Conservation (phyloP, 495 filamentous ascomycete species). For the Neurospora sp. region DNA sequence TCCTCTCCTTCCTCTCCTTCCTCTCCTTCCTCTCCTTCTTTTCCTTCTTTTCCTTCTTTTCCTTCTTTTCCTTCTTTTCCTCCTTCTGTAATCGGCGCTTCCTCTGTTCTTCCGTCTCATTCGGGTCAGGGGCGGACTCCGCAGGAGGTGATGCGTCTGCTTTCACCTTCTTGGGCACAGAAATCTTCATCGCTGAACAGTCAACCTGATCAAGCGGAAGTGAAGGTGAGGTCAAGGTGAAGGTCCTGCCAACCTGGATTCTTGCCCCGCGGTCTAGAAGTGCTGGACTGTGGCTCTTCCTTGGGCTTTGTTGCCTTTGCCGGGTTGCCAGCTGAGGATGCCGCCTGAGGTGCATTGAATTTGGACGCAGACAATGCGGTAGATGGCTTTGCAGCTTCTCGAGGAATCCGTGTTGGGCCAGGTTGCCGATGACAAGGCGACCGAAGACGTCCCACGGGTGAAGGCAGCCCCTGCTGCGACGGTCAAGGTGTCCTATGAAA, state of each 20-base stretch:
- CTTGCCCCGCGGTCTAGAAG: background rate
- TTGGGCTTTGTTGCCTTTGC: slow-evolving; percentile 11
- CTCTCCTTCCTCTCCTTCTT: background rate
- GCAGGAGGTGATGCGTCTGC: slow-evolving; percentile 30
- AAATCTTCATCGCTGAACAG: slow-evolving; percentile 30
- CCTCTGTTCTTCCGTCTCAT: slow-evolving; percentile 69
- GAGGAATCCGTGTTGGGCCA: background rate
- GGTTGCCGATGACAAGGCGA: background rate
- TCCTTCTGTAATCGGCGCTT: slow-evolving; percentile 69
- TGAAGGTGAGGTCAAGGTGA: background rate
- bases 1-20: background rate
- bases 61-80: slow-evolving; percentile 12
- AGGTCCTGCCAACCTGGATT: background rate
- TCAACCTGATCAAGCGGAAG: background rate
- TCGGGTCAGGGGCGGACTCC: slow-evolving; percentile 35
- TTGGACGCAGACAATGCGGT: slow-evolving; percentile 5
- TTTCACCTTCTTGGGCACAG: slow-evolving; percentile 46
- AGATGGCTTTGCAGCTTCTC: slow-evolving; percentile 6
- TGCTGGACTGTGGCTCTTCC: slow-evolving; percentile 18
- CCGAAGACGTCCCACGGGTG: background rate
- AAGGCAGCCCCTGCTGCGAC: background rate
- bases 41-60: background rate
- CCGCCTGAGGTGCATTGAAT: background rate
- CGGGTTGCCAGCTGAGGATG: background rate
- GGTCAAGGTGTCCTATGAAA: background rate